Conservation (phyloP, 208 protist species). For the Wallacemonas sp. region DNA sequence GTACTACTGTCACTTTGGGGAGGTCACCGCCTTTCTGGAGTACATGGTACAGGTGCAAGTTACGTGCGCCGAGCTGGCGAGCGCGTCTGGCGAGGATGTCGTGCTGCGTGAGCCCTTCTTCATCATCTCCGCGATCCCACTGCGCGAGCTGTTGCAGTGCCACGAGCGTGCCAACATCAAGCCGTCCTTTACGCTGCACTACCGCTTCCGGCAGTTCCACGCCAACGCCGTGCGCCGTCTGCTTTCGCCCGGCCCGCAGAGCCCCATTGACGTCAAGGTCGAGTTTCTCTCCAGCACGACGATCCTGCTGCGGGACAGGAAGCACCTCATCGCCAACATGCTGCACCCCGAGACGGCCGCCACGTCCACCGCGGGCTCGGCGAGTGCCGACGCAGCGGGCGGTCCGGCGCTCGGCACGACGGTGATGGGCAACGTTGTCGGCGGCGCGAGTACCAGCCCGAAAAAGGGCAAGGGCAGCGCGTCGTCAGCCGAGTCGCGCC, state of each 20-base stretch:
- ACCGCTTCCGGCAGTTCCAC: conserved; percentile 24
- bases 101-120: conserved; percentile 5
- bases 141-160: conserved; percentile 33
- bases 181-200: conserved; percentile 23
- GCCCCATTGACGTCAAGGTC: conserved; percentile 16
- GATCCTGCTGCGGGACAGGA: conserved; percentile 19
- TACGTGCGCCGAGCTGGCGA: neutral
- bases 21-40: conserved; percentile 14
- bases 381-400: neutral
- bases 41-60: conserved; percentile 22
- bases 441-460: neutral
- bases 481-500: neutral
- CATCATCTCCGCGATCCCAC: conserved; percentile 22
- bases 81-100: neutral
- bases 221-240: conserved; percentile 14
- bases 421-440: conserved; percentile 20
- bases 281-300: conserved; percentile 24
- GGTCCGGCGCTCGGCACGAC: conserved; percentile 15
- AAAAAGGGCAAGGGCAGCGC: neutral
- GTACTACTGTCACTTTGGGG: conserved; percentile 20
- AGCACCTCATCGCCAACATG: neutral
- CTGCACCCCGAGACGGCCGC: conserved; percentile 9
- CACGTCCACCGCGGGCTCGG: neutral
- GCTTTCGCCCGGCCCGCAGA: conserved; percentile 17
- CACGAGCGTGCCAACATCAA: conserved; percentile 25